Base-by-base conservation (phyloP, 805 yeast genomes). In the Lipomyces starkeyi region DNA sequence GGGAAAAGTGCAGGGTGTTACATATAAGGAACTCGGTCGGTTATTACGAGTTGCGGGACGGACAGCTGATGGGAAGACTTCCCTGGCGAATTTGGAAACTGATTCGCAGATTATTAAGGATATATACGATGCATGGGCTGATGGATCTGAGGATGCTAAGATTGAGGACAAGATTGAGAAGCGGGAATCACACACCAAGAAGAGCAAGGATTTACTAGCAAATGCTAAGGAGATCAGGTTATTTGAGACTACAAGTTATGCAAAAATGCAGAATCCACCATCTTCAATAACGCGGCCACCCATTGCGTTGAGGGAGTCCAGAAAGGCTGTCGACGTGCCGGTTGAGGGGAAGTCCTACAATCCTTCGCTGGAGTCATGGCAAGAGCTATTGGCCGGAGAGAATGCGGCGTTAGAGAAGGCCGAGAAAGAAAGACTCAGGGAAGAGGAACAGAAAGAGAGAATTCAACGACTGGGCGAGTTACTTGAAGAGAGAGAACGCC, bases 321-420 rank as follows among this genome's bases (percentile, higher is more conserved):
- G 83, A 22, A 35, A 63, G 35, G 77, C 82, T 0, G 80, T 82
- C 2, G 78, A 73, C 1, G 65, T 87, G 2, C 93, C 97, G 13
- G 88, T 89, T 74, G 95, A 89, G 1, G 98, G 98, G 64, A 91
- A 90, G 77, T 93, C 98, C 1, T 95, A 92, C 76, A 95, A 95
- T 76, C 99, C 99, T 32, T 84, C 94, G 13, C 82, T 88, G 71
- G 90, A 88, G 65, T 86, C 90, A 34, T 95, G 99, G 99, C 87
- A 87, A 73, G 79, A 78, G 22, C 83, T 93, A 73, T 85, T 95
- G 62, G 81, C 85, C 63, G 81, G 83, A 63, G 98, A 93, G 78
- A 88, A 83, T 73, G 83, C 77, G 62, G 81, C 83, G 64, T 97
- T 92, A 75, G 86, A 87, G 74, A 83, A 85, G 61, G 85, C 91